These are phyloP conservation scores for Chrysanthemum seticuspe DNA, from an alignment of 129 eudicot genomes.

Conservation along the genomic window DNA sequence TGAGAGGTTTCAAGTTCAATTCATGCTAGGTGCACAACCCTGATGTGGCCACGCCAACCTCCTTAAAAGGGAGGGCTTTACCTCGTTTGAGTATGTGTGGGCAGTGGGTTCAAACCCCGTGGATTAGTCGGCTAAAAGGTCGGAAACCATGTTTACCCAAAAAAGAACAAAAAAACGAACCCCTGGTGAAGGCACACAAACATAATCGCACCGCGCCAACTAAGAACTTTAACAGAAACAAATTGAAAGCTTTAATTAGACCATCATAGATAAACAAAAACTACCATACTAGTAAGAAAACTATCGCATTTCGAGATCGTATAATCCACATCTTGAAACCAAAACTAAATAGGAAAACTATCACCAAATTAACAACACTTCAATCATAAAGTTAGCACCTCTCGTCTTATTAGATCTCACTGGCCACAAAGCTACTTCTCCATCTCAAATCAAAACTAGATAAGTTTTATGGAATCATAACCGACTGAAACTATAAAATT, in stretches of 20 bases:
- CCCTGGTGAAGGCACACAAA: background rate
- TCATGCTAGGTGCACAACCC: too few species aligned
- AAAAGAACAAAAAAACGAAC: background rate
- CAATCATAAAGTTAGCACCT: background rate
- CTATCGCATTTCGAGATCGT: background rate
- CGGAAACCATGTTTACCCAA: too few species aligned
- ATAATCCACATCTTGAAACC: constrained; percentile 8
- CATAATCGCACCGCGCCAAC: background rate
- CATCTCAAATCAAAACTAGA: background rate
- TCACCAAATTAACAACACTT: constrained; percentile 14
- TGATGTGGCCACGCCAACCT: too few species aligned
- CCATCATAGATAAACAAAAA: too few species aligned
- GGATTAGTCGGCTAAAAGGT: too few species aligned
- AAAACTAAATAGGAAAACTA: constrained; percentile 13
- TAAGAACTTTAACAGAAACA: background rate
- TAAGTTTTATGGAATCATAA: background rate
- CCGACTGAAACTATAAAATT: background rate
- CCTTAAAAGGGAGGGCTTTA: too few species aligned
- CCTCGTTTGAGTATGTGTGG: too few species aligned
- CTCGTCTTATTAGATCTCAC: background rate
- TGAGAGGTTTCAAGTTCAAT: too few species aligned
- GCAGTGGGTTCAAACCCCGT: too few species aligned
- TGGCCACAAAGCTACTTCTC: background rate
- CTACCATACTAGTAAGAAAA: background rate
- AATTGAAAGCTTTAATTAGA: background rate